Conservation (phyloP, 441 rosid species). For the Bocquillonia castaneifolia region DNA sequence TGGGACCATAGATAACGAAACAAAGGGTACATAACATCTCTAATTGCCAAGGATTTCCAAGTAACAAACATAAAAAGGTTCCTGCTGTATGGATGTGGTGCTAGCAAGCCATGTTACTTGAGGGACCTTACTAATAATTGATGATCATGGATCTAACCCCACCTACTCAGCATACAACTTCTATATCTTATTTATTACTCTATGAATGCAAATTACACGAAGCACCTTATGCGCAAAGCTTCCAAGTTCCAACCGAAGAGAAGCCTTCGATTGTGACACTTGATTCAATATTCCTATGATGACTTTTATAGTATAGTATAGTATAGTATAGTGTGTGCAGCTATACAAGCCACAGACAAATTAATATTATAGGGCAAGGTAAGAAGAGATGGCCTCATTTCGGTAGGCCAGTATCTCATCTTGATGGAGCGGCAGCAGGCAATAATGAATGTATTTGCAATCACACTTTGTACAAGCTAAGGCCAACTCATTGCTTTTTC, state of each 20-base stretch:
- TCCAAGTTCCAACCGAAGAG: background rate
- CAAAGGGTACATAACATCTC: background rate
- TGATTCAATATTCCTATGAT: slow-evolving; percentile 3
- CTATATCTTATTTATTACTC: slow-evolving; percentile 1
- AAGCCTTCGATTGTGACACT: slow-evolving; percentile 4
- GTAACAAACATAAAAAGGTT: background rate
- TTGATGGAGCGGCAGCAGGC: slow-evolving; percentile 13
- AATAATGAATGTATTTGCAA: slow-evolving; percentile 5
- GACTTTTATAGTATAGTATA: background rate
- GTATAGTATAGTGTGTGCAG: background rate
- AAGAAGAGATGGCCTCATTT: slow-evolving; percentile 4
- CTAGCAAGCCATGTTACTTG: slow-evolving; percentile 22
- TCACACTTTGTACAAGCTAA: slow-evolving; percentile 16
- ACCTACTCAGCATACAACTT: background rate
- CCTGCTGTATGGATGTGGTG: background rate
- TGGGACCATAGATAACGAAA: slow-evolving; percentile 2
- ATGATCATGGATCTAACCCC: slow-evolving; percentile 2
- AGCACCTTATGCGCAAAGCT: background rate
- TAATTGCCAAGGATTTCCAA: background rate
- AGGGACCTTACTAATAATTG: slow-evolving; percentile 10
- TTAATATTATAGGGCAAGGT: background rate
- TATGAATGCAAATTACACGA: slow-evolving; percentile 13
- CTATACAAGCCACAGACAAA: slow-evolving; percentile 6
- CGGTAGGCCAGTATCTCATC: slow-evolving; percentile 15
- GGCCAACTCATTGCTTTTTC: slow-evolving; percentile 17